A percentile compares a stretch with the other conserved stretches of the same genome.
Conservation (phyloP, 2,329 filamentous ascomycete species). For the Corynespora cassiicola region DNA sequence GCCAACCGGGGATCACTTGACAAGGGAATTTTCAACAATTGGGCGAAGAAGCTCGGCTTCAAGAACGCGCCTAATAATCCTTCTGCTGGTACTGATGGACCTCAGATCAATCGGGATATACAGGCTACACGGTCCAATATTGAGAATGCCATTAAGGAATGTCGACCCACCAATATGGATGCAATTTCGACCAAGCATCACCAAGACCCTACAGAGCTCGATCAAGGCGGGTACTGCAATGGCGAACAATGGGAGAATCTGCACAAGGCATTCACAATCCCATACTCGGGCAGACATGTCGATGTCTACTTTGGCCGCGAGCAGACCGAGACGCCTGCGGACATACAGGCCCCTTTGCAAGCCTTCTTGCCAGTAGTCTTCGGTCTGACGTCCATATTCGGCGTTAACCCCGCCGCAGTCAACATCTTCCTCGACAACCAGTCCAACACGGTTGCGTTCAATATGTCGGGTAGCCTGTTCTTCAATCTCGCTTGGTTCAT, state of each 20-base stretch:
- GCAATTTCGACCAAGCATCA: slow-evolving; percentile 43
- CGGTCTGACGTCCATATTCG: slow-evolving; percentile 60
- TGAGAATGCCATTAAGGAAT: slow-evolving; percentile 45
- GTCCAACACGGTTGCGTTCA: slow-evolving; percentile 90
- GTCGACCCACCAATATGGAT: slow-evolving; percentile 38
- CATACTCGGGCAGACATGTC: slow-evolving; percentile 39
- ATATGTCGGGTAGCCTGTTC: slow-evolving; percentile 84
- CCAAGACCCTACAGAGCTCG: slow-evolving; percentile 44
- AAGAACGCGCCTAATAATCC: slow-evolving; percentile 28
- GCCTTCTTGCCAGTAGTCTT: slow-evolving; percentile 44
- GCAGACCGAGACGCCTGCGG: slow-evolving; percentile 31
- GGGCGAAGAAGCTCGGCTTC: slow-evolving; percentile 45
- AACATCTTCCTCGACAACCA: slow-evolving; percentile 87
- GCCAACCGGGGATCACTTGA: slow-evolving; percentile 23
- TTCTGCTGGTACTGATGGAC: slow-evolving; percentile 30
- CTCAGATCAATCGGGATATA: slow-evolving; percentile 42
- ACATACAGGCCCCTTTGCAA: slow-evolving; percentile 31
- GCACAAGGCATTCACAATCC: slow-evolving; percentile 43
- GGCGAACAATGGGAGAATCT: slow-evolving; percentile 46
- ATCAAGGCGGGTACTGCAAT: slow-evolving; percentile 46
- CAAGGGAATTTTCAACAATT: slow-evolving; percentile 40
- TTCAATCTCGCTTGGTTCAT: slow-evolving; percentile 91
- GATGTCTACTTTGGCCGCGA: slow-evolving; percentile 44
- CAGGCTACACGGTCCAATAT: slow-evolving; percentile 44
- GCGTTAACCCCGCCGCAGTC: slow-evolving; percentile 70